Evolutionary conservation across 2,329 filamentous ascomycete genomes (phyloP), one percentile per base, ranked within the genome.

Genomic region (Didymellaceae sp.): DNA sequence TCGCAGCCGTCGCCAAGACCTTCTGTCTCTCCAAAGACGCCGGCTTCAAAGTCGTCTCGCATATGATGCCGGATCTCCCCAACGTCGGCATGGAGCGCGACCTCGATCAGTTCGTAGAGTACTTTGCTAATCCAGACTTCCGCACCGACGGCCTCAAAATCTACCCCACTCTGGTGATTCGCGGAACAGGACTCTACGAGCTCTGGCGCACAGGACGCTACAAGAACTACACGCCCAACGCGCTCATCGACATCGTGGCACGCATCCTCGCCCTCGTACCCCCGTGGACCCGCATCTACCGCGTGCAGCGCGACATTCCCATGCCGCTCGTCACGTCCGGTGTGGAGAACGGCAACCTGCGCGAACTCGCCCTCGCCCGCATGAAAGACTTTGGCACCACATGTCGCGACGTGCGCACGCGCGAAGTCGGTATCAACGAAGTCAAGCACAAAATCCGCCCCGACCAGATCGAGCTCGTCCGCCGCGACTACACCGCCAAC

Each of bases 321-420:
- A 99, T 99, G 94, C 94, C 94, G 0, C 82, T 99, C 18, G 95
- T 99, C n/a, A 97, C 94, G 0, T 96, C 93, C 0, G 94, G 94
- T 31, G 94, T 99, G 0, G 94, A 99, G 76, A 99, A 99, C 63
- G 94, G 94, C 54, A 99, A 99, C 70, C 78, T 99, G 30, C 86
- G 94, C 55, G 94, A 99, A 74, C 79, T 99, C 39, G 93, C 94
- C 0, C 79, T 99, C 46, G 91, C 92, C n/a, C 83, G 94, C 17
- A 99, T 99, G 95, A 97, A 97, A 75, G 94, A 99, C 72, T 97
- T 99, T 63, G 95, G 95, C 40, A 99, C 94, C 0, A 91, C 90
- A 1, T 99, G 95, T 71, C 90, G 95, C 58, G 94, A 99, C 66
- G 94, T 99, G 18, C 87, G 94, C 11, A 99, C 94, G 1, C 86